Evolutionary conservation across 805 yeast genomes (phyloP).

Genomic region (Starmerella powellii): DNA sequence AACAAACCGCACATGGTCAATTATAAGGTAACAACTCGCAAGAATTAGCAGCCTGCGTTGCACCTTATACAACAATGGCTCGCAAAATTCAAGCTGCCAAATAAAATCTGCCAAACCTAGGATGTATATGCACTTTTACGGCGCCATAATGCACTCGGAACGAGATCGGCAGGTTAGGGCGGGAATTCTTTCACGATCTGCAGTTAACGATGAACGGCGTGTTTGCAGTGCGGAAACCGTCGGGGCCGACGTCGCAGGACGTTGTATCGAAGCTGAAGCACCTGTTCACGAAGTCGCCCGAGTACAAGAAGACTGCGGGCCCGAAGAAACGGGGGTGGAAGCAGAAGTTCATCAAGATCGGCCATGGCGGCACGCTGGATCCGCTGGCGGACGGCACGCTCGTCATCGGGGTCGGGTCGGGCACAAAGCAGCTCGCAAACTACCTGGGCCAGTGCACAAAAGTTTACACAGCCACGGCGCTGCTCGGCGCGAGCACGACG

Average conservation of each 20-base stretch:
- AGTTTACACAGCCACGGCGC: constrained; percentile 69
- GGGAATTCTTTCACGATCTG: neutral
- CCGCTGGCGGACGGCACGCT: constrained; percentile 89
- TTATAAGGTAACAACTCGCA: too few species aligned
- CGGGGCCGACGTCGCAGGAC: constrained; percentile 69
- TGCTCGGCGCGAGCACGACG: constrained; percentile 82
- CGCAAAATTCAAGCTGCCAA: too few species aligned
- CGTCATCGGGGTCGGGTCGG: constrained; percentile 83
- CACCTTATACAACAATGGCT: too few species aligned
- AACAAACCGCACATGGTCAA: too few species aligned
- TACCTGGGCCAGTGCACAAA: constrained; percentile 67
- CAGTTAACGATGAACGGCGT: constrained; percentile 97
- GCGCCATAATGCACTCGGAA: too few species aligned
- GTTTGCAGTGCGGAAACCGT: constrained; percentile 82
- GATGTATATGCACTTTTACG: too few species aligned
- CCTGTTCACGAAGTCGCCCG: constrained; percentile 46
- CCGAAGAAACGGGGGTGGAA: neutral
- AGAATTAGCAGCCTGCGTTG: too few species aligned
- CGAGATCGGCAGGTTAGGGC: too few species aligned
- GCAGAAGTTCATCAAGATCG: constrained; percentile 53
- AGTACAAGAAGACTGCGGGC: constrained; percentile 33
- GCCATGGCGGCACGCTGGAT: constrained; percentile 97
- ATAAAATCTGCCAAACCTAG: too few species aligned
- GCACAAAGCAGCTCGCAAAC: constrained; percentile 68
- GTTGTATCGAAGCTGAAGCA: constrained; percentile 56